phyloP scores from a whole-genome alignment of 768 basidiomycete genomes.

The Dacryopinax primogenitus region DNA sequence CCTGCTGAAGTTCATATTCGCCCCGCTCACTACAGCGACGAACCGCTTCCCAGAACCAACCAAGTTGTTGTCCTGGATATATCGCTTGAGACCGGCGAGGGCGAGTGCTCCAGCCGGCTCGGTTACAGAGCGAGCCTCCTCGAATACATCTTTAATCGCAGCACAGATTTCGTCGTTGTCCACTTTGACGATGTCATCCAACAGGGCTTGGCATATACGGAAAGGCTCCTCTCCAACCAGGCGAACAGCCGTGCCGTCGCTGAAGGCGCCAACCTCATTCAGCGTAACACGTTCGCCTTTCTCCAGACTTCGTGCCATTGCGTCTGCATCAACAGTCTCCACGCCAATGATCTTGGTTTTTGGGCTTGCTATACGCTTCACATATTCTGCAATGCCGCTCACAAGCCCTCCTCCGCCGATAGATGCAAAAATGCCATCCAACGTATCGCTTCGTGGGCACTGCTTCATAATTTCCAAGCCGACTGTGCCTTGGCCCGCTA shows the following conservation, averaged over 20 bases:
- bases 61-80: slow-evolving; percentile 70
- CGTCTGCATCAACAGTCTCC: slow-evolving; percentile 93
- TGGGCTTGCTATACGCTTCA: slow-evolving; percentile 83
- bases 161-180: slow-evolving; percentile 97
- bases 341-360: slow-evolving; percentile 70
- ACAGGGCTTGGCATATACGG: slow-evolving; percentile 70
- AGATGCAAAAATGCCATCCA: slow-evolving; percentile 81
- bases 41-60: slow-evolving; percentile 74
- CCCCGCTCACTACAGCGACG: slow-evolving; percentile 85
- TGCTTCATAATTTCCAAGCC: slow-evolving; percentile 95
- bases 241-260: slow-evolving; percentile 94
- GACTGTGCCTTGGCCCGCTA: slow-evolving; percentile 92
- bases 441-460: slow-evolving; percentile 45
- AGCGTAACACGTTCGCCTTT: slow-evolving; percentile 73
- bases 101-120: slow-evolving; percentile 93
- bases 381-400: slow-evolving; percentile 81
- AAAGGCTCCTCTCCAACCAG: slow-evolving; percentile 92
- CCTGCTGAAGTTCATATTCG: slow-evolving; percentile 98
- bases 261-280: slow-evolving; percentile 87
- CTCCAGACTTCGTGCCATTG: slow-evolving; percentile 72
- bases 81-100: slow-evolving; percentile 78
- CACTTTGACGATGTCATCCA: slow-evolving; percentile 73
- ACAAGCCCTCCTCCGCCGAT: slow-evolving; percentile 90
- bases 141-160: slow-evolving; percentile 97
- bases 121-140: slow-evolving; percentile 92